Evolutionary conservation across 2,329 filamentous ascomycete genomes (phyloP), one percentile per base, ranked within the genome.

Genomic region (Amylocarpus encephaloides): DNA sequence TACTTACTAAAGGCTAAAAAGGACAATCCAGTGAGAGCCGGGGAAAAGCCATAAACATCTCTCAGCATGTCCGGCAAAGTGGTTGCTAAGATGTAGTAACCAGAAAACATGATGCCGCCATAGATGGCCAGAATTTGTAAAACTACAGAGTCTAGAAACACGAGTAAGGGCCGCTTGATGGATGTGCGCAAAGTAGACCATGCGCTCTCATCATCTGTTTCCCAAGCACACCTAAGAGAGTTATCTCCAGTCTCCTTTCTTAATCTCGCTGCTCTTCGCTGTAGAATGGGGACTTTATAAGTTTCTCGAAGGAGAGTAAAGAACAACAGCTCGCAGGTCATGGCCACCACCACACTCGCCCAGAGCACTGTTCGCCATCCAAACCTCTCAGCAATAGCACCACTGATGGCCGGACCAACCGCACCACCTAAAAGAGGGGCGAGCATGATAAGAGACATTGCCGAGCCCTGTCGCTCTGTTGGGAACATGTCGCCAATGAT

Each of bases 231-330:
- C 35, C 54, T 59, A 3, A 62, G 40, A 1, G 54, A 45, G n/a
- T 54, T 48, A 52, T 82, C 80, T 11, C 75, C 74, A 0, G 73
- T 79, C 43, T 74, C 69, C 46, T 71, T 70, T 1, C 71, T 70
- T 2, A 82, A 68, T 1, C 64, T 42, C 6, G 55, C 55, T 7
- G 59, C 75, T 46, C 71, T 66, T 2, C 68, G 68, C 39, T 71
- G 64, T 38, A 83, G 64, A 41, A 84, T 79, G 1, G 72, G 67
- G 36, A 80, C 71, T 59, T 75, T 76, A 64, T 84, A 85, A 11
- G 82, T 85, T 67, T 85, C 82, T 5, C 72, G 66, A 59, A 55
- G 73, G 66, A 72, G 70, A 12, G 67, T 26, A n/a, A 70, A n/a
- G 0, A 68, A 61, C 5, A 75, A 50, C 78, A 36, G 70, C 70